phyloP scores from a whole-genome alignment of 2,329 filamentous ascomycete species.

The Blumeria graminis region DNA sequence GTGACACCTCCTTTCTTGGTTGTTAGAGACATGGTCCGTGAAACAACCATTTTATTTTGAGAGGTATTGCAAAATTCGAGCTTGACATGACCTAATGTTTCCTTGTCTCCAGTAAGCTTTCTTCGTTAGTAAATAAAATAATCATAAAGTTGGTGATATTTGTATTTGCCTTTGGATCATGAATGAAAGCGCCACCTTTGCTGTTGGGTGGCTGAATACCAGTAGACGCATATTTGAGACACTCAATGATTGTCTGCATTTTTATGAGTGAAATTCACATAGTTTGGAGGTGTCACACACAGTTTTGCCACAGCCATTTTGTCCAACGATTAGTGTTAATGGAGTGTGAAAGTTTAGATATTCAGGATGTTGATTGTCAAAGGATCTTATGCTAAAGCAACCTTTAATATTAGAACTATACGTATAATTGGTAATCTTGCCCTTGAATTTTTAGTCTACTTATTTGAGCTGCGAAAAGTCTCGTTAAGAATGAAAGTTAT shows the following conservation, averaged over 20 bases:
- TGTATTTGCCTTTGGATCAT: conserved; percentile 58
- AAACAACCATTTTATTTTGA: conserved; percentile 57
- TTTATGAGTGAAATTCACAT: conserved; percentile 4
- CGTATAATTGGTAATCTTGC: background rate
- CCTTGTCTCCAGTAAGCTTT: conserved; percentile 57
- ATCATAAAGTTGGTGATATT: background rate
- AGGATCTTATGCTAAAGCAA: conserved; percentile 45
- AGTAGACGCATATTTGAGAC: conserved; percentile 91
- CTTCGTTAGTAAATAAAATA: conserved; percentile 4
- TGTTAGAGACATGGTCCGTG: conserved; percentile 62
- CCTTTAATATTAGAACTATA: background rate
- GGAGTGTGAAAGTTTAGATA: conserved; percentile 75
- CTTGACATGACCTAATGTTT: conserved; percentile 78
- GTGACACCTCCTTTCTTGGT: conserved; percentile 56
- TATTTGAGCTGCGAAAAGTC: background rate
- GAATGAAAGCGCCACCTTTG: conserved; percentile 76
- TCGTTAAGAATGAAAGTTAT: no score
- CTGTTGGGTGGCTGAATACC: conserved; percentile 79
- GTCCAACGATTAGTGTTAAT: conserved; percentile 84
- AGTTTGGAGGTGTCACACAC: conserved; percentile 15
- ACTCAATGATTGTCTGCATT: conserved; percentile 72
- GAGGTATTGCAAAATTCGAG: conserved; percentile 63
- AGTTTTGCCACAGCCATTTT: conserved; percentile 94
- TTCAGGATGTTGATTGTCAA: conserved; percentile 50
- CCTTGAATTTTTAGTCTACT: conserved; percentile 2